phyloP scores from a whole-genome alignment of 768 basidiomycete species.

The Xanthoconium purpureum region DNA sequence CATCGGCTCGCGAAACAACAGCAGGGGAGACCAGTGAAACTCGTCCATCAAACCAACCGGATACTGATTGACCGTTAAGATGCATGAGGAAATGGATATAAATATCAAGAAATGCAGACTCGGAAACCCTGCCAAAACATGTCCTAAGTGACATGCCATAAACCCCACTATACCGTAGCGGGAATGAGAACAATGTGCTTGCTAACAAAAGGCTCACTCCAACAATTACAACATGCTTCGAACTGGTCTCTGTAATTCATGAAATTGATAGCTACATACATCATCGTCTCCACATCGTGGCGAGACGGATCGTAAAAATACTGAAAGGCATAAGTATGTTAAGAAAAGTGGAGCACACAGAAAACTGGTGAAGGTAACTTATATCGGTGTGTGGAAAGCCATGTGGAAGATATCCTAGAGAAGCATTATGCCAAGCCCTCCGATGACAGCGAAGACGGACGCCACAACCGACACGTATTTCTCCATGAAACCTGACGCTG shows the following conservation, averaged over 20 bases:
- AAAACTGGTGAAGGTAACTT: constrained; percentile 2
- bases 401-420: constrained; percentile 1
- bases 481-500: neutral
- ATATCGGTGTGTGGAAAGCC: neutral
- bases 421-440: constrained; percentile 17
- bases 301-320: constrained; percentile 13
- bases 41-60: too few species aligned
- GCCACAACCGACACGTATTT: constrained; percentile 5
- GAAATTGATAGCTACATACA: constrained; percentile 5
- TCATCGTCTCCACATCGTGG: constrained; percentile 2
- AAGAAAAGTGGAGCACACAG: constrained; percentile 8
- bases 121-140: too few species aligned
- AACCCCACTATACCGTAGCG: too few species aligned
- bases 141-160: too few species aligned
- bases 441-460: constrained; percentile 9
- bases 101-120: too few species aligned
- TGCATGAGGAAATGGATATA: too few species aligned
- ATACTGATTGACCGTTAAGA: too few species aligned
- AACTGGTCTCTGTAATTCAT: too few species aligned
- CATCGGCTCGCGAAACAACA: too few species aligned
- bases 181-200: too few species aligned
- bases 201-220: neutral
- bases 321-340: constrained; percentile 5
- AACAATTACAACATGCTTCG: too few species aligned
- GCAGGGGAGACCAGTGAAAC: too few species aligned